Evolutionary conservation across 345 rosid genomes (phyloP).

Genomic region (Trapa bicornis): DNA sequence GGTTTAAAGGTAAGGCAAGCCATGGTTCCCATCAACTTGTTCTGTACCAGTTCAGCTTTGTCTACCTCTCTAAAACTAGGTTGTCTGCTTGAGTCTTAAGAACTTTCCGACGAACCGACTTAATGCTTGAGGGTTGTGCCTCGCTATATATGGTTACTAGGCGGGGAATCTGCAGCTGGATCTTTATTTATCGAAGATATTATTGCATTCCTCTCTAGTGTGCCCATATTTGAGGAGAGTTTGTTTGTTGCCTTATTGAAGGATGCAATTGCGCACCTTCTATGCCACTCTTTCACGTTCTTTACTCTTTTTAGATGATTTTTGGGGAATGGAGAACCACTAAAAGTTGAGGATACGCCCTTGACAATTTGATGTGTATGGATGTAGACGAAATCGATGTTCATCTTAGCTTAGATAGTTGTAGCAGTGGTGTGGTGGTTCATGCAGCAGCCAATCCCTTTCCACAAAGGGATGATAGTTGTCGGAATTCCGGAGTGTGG

Average conservation of each 20-base stretch:
- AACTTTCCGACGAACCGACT: not conserved
- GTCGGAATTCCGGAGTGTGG: too few species aligned
- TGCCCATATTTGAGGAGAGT: too few species aligned
- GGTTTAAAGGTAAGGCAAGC: not conserved
- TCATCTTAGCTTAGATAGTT: too few species aligned
- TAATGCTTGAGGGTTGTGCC: not conserved
- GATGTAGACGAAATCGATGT: too few species aligned
- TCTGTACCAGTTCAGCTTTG: not conserved
- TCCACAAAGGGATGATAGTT: too few species aligned
- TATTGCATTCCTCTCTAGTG: too few species aligned
- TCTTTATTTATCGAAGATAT: not conserved
- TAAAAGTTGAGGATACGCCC: not conserved
- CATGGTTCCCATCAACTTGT: not conserved
- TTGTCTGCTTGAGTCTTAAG: not conserved
- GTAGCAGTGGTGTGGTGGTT: too few species aligned
- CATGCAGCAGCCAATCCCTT: too few species aligned
- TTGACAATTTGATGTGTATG: too few species aligned
- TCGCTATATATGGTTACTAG: not conserved
- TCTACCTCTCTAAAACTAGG: not conserved
- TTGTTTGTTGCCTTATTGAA: not conserved
- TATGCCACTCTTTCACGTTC: not conserved
- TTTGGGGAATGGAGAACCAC: not conserved
- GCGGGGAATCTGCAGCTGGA: not conserved
- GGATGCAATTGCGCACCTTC: not conserved
- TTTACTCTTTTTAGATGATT: too few species aligned